A percentile compares a stretch with the other conserved stretches of the same genome.
These are phyloP conservation scores for Radiomyces spectabilis DNA, from an alignment of 192 early-diverging fungal genomes.

Conservation along the genomic window DNA sequence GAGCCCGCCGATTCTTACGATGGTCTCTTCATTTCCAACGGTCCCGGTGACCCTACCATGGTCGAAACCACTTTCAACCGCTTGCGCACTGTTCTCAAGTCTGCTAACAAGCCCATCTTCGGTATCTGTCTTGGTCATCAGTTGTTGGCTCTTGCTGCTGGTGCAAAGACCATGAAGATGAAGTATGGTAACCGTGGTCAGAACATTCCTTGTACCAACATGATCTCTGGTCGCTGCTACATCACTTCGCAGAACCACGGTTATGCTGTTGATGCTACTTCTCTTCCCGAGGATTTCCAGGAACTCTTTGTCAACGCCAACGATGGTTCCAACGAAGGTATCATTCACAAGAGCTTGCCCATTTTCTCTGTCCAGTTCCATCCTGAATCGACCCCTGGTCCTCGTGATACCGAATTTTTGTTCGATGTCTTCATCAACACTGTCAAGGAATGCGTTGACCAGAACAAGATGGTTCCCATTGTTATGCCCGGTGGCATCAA, in stretches of 20 bases:
- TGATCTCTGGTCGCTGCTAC: conserved; percentile 94
- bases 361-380: conserved; percentile 99
- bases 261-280: conserved; percentile 83
- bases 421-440: conserved; percentile 92
- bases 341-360: conserved; percentile 82
- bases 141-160: conserved; percentile 87
- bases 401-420: conserved; percentile 94
- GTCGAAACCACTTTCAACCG: conserved; percentile 72
- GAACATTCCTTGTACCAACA: conserved; percentile 97
- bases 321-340: conserved; percentile 98
- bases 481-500: conserved; percentile 54
- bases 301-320: conserved; percentile 98
- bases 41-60: conserved; percentile 93
- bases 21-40: conserved; percentile 92
- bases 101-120: conserved; percentile 85
- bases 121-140: conserved; percentile 99
- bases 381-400: conserved; percentile 93
- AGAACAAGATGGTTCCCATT: conserved; percentile 69
- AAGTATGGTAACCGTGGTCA: conserved; percentile 99
- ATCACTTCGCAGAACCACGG: conserved; percentile 99
- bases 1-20: conserved; percentile 63
- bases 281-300: conserved; percentile 65
- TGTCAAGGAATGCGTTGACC: conserved; percentile 57
- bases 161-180: conserved; percentile 92
- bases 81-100: conserved; percentile 56